Conservation (phyloP, 768 basidiomycete genomes). For the Leucosporidium yakuticum region DNA sequence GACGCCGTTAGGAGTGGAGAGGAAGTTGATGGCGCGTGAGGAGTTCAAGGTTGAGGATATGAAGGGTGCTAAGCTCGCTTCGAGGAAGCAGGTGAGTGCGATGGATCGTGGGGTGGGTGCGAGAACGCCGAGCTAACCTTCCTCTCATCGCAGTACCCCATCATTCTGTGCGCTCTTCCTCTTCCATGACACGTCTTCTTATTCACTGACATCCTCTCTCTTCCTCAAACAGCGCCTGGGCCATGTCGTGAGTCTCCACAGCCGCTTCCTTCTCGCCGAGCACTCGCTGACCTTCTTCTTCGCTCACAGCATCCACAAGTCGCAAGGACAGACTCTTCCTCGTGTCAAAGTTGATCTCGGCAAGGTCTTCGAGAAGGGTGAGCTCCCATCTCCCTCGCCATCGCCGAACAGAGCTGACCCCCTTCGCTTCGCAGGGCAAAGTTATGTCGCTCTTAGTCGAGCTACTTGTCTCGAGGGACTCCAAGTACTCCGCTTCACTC, state of each 20-base stretch:
- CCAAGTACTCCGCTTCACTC: constrained; percentile 74
- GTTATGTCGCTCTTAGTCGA: constrained; percentile 53
- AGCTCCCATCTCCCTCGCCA: not conserved
- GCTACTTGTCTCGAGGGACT: constrained; percentile 78
- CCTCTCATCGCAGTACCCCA: constrained; percentile 22
- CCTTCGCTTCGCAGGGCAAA: constrained; percentile 26
- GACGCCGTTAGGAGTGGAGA: constrained; percentile 45
- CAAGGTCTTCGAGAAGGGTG: constrained; percentile 67
- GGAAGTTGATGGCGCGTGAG: constrained; percentile 38
- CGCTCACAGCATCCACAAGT: constrained; percentile 69
- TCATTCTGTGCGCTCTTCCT: constrained; percentile 24
- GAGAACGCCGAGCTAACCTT: not conserved
- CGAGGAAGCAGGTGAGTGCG: constrained; percentile 35
- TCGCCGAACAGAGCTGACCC: not conserved
- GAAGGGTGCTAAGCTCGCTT: constrained; percentile 43
- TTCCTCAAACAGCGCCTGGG: constrained; percentile 20
- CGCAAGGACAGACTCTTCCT: constrained; percentile 92
- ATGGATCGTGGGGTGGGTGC: not conserved
- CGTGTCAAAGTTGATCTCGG: constrained; percentile 90
- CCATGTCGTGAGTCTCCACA: constrained; percentile 47
- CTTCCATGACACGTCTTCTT: not conserved
- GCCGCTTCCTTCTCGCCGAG: constrained; percentile 86
- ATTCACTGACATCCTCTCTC: not conserved
- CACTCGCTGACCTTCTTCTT: constrained; percentile 61
- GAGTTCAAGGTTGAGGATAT: constrained; percentile 44